Base-by-base conservation (phyloP, 108 stramenopile species). In the Cyclotella cryptica region DNA sequence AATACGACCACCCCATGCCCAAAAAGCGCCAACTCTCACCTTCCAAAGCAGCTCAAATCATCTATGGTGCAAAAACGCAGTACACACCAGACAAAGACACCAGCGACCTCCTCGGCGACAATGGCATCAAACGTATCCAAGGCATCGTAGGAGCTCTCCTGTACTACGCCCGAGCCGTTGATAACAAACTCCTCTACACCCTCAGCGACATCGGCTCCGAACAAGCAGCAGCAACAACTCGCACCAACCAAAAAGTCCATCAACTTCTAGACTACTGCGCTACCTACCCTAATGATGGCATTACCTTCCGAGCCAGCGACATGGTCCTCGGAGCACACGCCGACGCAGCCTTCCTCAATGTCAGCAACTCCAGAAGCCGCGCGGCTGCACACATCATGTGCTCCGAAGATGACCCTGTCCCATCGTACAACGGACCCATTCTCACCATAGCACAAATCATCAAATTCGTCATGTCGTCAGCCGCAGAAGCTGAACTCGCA, bases 61-160 rank as follows among this genome's bases (percentile, higher is more conserved):
- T 41, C 30, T 63, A 63, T 42, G 62, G 62, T 4, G 62, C 62
- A 2, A 63, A 63, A 35, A 22, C 14, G 39, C 62, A 63, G 39
- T 42, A 21, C 21, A 35, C 40, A 18, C 15, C 53, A 53, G 39
- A 71, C 69, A n/a, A 75, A 49, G 43, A 21, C 49, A 28, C 22
- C 14, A 40, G 64, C 88, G 71, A 69, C 76, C 84, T 85, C 84
- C 62, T 89, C 83, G 10, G 63, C 70, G 66, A 85, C 86, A 18
- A 86, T 45, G 53, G 79, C 83, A 64, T 85, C 83, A 45, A 84
- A 85, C 14, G 85, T 10, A 13, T 63, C 30, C 62, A 63, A 39
- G 40, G 21, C 21, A 27, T 58, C 2, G 26, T 27, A 28, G 57
- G 57, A 58, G 14, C 21, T 15, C 26, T 58, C 26, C 57, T 58